A percentile compares a stretch with the other conserved stretches of the same genome.
phyloP scores from a whole-genome alignment of 768 basidiomycete species.

The Amylocystis lapponica region DNA sequence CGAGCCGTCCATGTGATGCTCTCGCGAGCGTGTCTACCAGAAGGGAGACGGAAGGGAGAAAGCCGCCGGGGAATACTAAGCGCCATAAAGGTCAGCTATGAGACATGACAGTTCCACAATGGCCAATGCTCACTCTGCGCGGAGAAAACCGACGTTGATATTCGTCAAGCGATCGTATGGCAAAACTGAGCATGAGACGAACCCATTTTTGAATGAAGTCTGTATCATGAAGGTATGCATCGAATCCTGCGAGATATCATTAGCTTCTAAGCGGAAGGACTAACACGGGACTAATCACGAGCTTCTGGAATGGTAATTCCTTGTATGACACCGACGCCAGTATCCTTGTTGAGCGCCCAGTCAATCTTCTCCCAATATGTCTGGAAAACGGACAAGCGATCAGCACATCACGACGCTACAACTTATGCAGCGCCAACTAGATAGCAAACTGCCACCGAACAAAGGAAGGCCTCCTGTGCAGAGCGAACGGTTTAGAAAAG shows the following conservation, averaged over 20 bases:
- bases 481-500: too few species aligned
- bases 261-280: not conserved
- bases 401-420: not conserved
- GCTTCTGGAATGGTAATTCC: constrained; percentile 73
- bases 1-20: constrained; percentile 48
- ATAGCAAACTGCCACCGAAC: not conserved
- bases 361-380: constrained; percentile 59
- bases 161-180: not conserved
- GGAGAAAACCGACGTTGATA: not conserved
- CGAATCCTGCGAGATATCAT: too few species aligned
- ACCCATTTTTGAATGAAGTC: constrained; percentile 82
- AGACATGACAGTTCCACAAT: too few species aligned
- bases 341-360: constrained; percentile 55
- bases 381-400: constrained; percentile 3
- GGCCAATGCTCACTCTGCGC: constrained; percentile 11
- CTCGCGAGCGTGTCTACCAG: constrained; percentile 43
- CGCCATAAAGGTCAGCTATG: too few species aligned
- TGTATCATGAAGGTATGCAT: constrained; percentile 48
- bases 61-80: constrained; percentile 70
- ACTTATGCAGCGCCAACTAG: too few species aligned
- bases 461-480: not conserved
- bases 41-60: constrained; percentile 58
- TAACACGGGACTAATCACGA: constrained; percentile 36
- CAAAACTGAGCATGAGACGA: constrained; percentile 16
- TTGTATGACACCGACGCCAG: constrained; percentile 64